phyloP scores from a whole-genome alignment of 2,329 filamentous ascomycete genomes.

The Colletotrichum nymphaeae region DNA sequence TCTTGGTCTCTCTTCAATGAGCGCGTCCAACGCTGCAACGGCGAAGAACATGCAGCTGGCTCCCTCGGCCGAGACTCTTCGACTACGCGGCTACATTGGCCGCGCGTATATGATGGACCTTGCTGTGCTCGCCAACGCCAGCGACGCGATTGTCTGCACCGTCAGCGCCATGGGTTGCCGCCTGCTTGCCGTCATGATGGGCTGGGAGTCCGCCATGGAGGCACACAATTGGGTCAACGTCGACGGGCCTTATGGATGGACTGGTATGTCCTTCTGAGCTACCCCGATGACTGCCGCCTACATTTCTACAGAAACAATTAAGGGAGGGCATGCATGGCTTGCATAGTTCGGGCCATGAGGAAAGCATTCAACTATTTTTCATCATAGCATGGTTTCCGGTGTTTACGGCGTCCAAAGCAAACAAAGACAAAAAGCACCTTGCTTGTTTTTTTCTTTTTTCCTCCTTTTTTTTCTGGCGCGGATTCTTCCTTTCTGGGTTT shows the following conservation, averaged over 20 bases:
- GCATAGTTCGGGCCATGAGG: constrained; percentile 8
- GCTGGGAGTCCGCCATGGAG: constrained; percentile 77
- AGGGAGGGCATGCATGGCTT: constrained; percentile 12
- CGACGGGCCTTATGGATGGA: constrained; percentile 77
- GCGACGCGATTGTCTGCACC: constrained; percentile 80
- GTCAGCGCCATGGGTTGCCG: constrained; percentile 80
- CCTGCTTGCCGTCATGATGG: constrained; percentile 86
- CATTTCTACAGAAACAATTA: not conserved
- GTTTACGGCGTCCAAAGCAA: constrained; percentile 27
- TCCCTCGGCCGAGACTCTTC: constrained; percentile 66
- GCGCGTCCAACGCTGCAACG: constrained; percentile 49
- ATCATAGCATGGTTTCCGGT: constrained; percentile 27
- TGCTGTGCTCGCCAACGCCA: constrained; percentile 75
- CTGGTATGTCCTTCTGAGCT: constrained; percentile 46
- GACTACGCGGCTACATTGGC: constrained; percentile 78
- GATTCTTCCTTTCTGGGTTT: not conserved
- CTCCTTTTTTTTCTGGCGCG: not conserved
- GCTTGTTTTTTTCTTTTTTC: not conserved
- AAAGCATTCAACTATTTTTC: constrained; percentile 5
- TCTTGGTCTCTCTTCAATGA: constrained; percentile 65
- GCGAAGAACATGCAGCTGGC: constrained; percentile 46
- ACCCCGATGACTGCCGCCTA: not conserved
- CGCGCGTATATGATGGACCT: constrained; percentile 87
- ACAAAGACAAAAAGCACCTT: constrained; percentile 1
- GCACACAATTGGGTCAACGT: constrained; percentile 79